A percentile compares a stretch with the other conserved stretches of the same genome.
Evolutionary conservation across 441 rosid genomes (phyloP).

Genomic region (Adansonia rubrostipa): DNA sequence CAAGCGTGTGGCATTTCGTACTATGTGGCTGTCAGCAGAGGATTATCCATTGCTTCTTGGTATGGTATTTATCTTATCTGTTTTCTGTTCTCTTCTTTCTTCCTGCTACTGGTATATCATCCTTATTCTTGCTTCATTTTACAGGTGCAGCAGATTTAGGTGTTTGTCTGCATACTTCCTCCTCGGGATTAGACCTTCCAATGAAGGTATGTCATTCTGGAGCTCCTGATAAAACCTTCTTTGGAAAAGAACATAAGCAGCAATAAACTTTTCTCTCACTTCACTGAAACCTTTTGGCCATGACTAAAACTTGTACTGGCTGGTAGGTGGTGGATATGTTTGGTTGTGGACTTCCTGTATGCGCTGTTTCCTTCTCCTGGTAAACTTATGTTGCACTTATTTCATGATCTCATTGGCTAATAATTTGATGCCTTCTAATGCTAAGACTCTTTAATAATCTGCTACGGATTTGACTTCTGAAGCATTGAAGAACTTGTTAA

Average conservation of each 20-base stretch:
- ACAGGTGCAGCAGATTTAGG: constrained; percentile 94
- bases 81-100: neutral
- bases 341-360: constrained; percentile 98
- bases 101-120: constrained; percentile 6
- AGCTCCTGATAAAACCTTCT: neutral
- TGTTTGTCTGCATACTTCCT: constrained; percentile 97
- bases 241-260: neutral
- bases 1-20: constrained; percentile 90
- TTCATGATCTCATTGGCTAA: constrained; percentile 18
- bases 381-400: constrained; percentile 33
- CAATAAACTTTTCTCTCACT: neutral
- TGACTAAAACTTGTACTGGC: constrained; percentile 21
- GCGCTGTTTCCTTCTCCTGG: constrained; percentile 97
- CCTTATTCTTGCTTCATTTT: constrained; percentile 17
- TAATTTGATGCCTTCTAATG: neutral
- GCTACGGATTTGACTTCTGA: constrained; percentile 32
- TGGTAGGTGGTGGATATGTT: constrained; percentile 95
- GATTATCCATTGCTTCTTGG: constrained; percentile 96
- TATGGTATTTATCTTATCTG: constrained; percentile 18
- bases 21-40: constrained; percentile 96
- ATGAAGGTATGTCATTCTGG: constrained; percentile 67
- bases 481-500: constrained; percentile 90
- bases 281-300: constrained; percentile 1
- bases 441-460: constrained; percentile 21
- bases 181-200: constrained; percentile 97